These are phyloP conservation scores for Colletotrichum euphorbiae DNA, from an alignment of 2,329 filamentous ascomycete genomes.

Conservation along the genomic window DNA sequence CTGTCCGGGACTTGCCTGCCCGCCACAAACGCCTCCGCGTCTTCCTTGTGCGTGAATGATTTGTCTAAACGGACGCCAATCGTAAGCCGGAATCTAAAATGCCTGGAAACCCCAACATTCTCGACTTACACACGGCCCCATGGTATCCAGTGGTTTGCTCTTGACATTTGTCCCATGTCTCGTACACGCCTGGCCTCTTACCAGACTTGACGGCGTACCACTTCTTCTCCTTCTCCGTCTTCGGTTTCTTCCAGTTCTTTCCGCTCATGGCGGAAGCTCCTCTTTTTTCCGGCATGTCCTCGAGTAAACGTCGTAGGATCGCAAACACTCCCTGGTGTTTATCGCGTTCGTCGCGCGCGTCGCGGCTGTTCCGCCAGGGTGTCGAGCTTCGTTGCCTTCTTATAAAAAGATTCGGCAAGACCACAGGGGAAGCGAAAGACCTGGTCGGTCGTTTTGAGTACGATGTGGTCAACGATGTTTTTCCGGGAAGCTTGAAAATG, in stretches of 20 bases:
- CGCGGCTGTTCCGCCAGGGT: slow-evolving; percentile 11
- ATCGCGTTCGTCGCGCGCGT: not conserved
- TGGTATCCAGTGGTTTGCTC: slow-evolving; percentile 69
- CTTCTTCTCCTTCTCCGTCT: slow-evolving; percentile 66
- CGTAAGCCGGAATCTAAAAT: not conserved
- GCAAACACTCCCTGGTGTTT: slow-evolving; percentile 4
- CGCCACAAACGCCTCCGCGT: slow-evolving; percentile 82
- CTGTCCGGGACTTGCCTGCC: slow-evolving; percentile 63
- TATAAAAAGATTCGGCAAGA: not conserved
- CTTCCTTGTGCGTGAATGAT: slow-evolving; percentile 77
- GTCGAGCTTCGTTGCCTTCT: slow-evolving; percentile 15
- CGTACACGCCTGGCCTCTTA: slow-evolving; percentile 66
- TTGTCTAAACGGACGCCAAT: slow-evolving; percentile 69
- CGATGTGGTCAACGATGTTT: slow-evolving; percentile 15
- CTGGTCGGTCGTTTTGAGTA: not conserved
- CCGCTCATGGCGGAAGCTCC: slow-evolving; percentile 18
- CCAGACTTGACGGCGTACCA: slow-evolving; percentile 73
- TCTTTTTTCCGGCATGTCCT: slow-evolving; percentile 38
- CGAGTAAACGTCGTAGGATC: slow-evolving; percentile 12
- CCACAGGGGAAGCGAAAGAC: not conserved
- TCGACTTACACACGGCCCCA: slow-evolving; percentile 74
- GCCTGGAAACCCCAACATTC: not conserved
- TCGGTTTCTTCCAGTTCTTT: slow-evolving; percentile 42
- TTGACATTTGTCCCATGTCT: slow-evolving; percentile 70
- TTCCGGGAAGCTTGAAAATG: slow-evolving; percentile 28